Percentiles rank a stretch among this genome's conserved stretches.
Evolutionary conservation across 2,329 filamentous ascomycete species (phyloP).

Genomic region (Alternaria sp.): DNA sequence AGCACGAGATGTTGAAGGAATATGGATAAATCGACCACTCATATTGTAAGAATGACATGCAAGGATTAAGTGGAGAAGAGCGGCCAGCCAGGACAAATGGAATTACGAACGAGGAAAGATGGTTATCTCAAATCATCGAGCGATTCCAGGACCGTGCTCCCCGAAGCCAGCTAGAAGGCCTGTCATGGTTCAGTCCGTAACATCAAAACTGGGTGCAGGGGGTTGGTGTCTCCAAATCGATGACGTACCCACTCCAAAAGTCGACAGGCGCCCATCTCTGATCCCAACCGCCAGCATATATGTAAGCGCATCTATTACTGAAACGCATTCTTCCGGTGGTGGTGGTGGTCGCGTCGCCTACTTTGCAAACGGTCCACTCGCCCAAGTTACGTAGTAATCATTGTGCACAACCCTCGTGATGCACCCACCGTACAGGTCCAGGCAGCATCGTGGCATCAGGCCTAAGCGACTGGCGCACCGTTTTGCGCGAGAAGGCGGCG

Average conservation of each 20-base stretch:
- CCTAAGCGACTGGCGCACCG: slow-evolving; percentile 23
- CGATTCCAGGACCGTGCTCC: neutral
- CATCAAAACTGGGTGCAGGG: neutral
- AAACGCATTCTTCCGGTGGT: slow-evolving; percentile 14
- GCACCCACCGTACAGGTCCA: slow-evolving; percentile 8
- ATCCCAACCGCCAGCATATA: slow-evolving; percentile 1
- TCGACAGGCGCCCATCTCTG: neutral
- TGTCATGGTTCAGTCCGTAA: slow-evolving; percentile 6
- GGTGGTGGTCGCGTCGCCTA: neutral
- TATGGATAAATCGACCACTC: slow-evolving; percentile 26
- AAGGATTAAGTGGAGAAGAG: neutral
- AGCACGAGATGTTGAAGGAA: slow-evolving; percentile 6
- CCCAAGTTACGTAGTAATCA: slow-evolving; percentile 4
- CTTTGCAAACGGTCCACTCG: slow-evolving; percentile 1
- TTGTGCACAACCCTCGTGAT: slow-evolving; percentile 8
- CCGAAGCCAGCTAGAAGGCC: slow-evolving; percentile 2
- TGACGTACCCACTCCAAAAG: slow-evolving; percentile 1
- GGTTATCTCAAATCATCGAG: neutral
- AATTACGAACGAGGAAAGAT: slow-evolving; percentile 1
- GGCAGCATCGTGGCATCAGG: slow-evolving; percentile 2
- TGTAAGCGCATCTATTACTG: neutral
- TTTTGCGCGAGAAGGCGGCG: slow-evolving; percentile 15
- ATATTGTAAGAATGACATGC: slow-evolving; percentile 1
- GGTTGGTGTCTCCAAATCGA: slow-evolving; percentile 2
- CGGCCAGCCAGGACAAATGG: neutral